A percentile compares a stretch with the other conserved stretches of the same genome.
These are phyloP conservation scores for Ganoderma lucidum DNA, from an alignment of 1,284 basidiomycete species.

Conservation along the genomic window DNA sequence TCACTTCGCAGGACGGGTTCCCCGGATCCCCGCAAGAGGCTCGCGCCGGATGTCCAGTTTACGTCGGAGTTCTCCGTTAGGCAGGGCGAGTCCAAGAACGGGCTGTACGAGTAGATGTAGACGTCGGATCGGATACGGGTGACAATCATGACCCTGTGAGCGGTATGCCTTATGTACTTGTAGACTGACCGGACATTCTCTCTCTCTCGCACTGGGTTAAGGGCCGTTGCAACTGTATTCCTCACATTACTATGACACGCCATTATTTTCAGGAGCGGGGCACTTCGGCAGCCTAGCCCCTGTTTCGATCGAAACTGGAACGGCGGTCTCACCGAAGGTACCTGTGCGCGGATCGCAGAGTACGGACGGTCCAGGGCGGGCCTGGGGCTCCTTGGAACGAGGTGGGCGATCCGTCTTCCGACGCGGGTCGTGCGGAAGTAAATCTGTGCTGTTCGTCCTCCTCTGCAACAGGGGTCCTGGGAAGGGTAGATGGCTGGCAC, in stretches of 20 bases:
- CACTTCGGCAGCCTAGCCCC: too few species aligned
- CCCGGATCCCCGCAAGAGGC: background rate
- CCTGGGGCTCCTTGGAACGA: too few species aligned
- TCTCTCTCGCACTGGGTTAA: background rate
- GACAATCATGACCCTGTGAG: background rate
- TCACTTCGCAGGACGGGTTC: background rate
- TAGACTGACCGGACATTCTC: background rate
- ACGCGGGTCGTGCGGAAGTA: too few species aligned
- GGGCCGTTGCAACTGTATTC: background rate
- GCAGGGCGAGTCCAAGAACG: background rate
- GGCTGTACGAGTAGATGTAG: background rate
- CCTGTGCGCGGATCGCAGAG: too few species aligned
- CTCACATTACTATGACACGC: background rate
- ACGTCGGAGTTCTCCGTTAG: constrained; percentile 28
- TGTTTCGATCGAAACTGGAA: too few species aligned
- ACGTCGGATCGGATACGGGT: background rate
- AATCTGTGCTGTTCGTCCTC: background rate
- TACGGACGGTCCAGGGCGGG: too few species aligned
- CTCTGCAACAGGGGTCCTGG: background rate
- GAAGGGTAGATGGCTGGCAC: background rate
- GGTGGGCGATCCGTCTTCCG: too few species aligned
- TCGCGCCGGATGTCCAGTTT: constrained; percentile 23
- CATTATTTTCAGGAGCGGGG: background rate
- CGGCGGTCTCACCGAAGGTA: too few species aligned
- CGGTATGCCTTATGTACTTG: background rate